These are phyloP conservation scores for Evansstolkia leycettana DNA, from an alignment of 495 filamentous ascomycete genomes.

Conservation along the genomic window DNA sequence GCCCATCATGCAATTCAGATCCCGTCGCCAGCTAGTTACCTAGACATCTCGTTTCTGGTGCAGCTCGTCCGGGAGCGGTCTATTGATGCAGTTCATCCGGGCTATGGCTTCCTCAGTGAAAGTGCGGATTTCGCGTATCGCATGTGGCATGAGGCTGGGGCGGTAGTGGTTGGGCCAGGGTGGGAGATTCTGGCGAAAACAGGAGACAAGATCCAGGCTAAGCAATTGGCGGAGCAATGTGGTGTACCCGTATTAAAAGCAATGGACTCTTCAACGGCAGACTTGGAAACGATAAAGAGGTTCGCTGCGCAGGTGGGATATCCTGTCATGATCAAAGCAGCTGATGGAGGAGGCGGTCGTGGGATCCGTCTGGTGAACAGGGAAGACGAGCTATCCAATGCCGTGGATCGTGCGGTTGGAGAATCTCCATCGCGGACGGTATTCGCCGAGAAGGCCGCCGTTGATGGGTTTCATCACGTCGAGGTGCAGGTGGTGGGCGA, in stretches of 20 bases:
- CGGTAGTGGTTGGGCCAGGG: constrained; percentile 43
- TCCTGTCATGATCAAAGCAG: constrained; percentile 47
- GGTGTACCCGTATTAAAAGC: constrained; percentile 42
- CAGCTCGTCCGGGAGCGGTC: constrained; percentile 30
- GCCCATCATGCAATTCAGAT: constrained; percentile 34
- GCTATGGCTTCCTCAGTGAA: constrained; percentile 53
- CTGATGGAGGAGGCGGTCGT: constrained; percentile 39
- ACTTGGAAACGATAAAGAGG: constrained; percentile 19
- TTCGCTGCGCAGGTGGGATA: constrained; percentile 37
- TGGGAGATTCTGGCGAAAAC: constrained; percentile 36
- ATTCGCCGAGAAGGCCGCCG: constrained; percentile 41
- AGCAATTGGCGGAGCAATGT: constrained; percentile 38
- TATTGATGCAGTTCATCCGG: constrained; percentile 48
- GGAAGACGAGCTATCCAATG: constrained; percentile 23
- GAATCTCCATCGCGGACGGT: constrained; percentile 40
- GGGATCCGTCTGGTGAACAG: constrained; percentile 32
- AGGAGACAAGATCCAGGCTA: constrained; percentile 46
- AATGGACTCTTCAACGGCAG: constrained; percentile 27
- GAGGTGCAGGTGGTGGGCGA: constrained; percentile 50
- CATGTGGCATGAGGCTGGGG: constrained; percentile 37
- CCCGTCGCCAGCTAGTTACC: constrained; percentile 36
- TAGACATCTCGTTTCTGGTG: constrained; percentile 36
- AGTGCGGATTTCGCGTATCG: constrained; percentile 38
- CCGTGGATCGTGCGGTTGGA: constrained; percentile 29
- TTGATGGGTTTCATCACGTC: constrained; percentile 40